Evolutionary conservation across 2,329 filamentous ascomycete species (phyloP).

Genomic region (Daldinia sp.): DNA sequence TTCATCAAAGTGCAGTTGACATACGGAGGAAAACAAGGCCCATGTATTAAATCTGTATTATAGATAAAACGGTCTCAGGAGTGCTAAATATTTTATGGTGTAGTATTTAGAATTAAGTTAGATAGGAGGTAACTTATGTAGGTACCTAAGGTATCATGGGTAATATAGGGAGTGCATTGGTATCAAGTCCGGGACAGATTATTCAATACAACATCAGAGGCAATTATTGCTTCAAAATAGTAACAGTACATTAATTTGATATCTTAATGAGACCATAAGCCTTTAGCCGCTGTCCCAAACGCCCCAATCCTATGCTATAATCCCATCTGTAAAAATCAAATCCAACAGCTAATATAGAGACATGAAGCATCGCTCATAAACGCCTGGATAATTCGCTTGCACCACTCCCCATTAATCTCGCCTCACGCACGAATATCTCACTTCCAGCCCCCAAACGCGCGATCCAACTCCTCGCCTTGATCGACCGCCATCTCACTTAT

Average conservation of each 20-base stretch:
- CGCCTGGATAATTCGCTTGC: not conserved
- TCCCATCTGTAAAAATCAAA: not conserved
- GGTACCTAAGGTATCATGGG: no score
- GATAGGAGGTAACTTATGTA: not conserved
- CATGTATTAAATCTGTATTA: not conserved
- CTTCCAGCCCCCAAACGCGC: constrained; percentile 63
- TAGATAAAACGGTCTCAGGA: not conserved
- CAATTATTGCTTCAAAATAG: no score
- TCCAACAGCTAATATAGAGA: not conserved
- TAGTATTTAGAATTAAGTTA: not conserved
- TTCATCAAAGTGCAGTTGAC: not conserved
- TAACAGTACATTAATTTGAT: not conserved
- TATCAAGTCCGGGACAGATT: not conserved
- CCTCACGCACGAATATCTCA: constrained; percentile 14
- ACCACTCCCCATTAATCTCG: not conserved
- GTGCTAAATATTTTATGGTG: not conserved
- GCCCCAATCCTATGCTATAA: not conserved
- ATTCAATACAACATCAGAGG: not conserved
- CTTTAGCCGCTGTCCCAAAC: not conserved
- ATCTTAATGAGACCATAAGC: not conserved
- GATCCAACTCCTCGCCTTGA: constrained; percentile 68
- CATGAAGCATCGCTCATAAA: not conserved
- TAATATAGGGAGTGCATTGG: not conserved
- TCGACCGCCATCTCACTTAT: constrained; percentile 59
- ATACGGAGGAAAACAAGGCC: not conserved